Percentiles rank a stretch among this genome's conserved stretches.
Evolutionary conservation across 129 eudicot genomes (phyloP).

Genomic region (Ambrosia trifida): DNA sequence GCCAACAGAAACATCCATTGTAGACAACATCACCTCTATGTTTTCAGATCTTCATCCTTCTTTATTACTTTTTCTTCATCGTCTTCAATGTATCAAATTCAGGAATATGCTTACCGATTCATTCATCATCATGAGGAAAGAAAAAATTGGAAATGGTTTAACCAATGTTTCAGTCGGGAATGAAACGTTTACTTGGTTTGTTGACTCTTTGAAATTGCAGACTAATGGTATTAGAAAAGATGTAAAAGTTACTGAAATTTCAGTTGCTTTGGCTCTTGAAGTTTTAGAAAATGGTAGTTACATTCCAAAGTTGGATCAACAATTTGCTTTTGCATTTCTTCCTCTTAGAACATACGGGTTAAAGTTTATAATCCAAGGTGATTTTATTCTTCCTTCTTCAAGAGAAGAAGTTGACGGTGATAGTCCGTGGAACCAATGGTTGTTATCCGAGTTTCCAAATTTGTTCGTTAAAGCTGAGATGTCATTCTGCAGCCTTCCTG

Average conservation of each 20-base stretch:
- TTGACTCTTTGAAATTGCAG: conserved; percentile 50
- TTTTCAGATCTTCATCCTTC: conserved; percentile 95
- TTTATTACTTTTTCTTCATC: conserved; percentile 84
- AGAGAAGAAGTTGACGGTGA: conserved; percentile 94
- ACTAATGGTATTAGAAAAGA: conserved; percentile 55
- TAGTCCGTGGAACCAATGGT: conserved; percentile 93
- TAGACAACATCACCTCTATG: conserved; percentile 67
- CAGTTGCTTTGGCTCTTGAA: conserved; percentile 74
- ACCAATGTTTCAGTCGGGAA: conserved; percentile 63
- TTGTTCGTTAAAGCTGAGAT: conserved; percentile 64
- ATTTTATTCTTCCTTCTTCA: conserved; percentile 94
- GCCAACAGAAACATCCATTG: conserved; percentile 36
- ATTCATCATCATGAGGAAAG: conserved; percentile 64
- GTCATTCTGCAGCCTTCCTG: conserved; percentile 72
- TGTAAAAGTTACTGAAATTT: conserved; percentile 72
- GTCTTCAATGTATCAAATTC: conserved; percentile 73
- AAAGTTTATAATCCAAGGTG: conserved; percentile 89
- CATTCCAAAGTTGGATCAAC: conserved; percentile 61
- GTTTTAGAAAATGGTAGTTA: conserved; percentile 47
- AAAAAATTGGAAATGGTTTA: conserved; percentile 63
- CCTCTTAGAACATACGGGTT: conserved; percentile 89
- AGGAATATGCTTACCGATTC: conserved; percentile 60
- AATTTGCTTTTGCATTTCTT: conserved; percentile 89
- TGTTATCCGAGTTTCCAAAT: conserved; percentile 72
- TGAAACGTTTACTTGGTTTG: conserved; percentile 72